These are phyloP conservation scores for Centella asiatica DNA, from an alignment of 129 eudicot species.

Conservation along the genomic window DNA sequence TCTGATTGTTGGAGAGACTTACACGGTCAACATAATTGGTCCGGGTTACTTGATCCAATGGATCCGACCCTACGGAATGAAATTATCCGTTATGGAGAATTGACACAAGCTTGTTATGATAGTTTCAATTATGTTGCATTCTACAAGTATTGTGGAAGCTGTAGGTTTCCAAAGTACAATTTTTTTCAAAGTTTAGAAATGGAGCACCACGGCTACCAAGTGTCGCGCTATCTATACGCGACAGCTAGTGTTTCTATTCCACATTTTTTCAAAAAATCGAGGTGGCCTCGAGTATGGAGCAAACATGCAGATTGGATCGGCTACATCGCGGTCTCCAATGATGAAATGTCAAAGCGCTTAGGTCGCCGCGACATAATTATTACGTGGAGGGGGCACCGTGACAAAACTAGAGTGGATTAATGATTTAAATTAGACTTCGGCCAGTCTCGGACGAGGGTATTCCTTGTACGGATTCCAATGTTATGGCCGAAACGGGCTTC, in stretches of 20 bases:
- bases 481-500: conserved; percentile 48
- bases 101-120: conserved; percentile 57
- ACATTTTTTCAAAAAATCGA: conserved; percentile 34
- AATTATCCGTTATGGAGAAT: conserved; percentile 44
- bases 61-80: conserved; percentile 30
- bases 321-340: conserved; percentile 41
- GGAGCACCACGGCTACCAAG: conserved; percentile 31
- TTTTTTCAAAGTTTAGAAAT: conserved; percentile 29
- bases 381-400: conserved; percentile 57
- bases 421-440: conserved; percentile 24
- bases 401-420: conserved; percentile 48
- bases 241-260: conserved; percentile 39
- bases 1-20: conserved; percentile 34
- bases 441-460: conserved; percentile 20
- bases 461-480: conserved; percentile 38
- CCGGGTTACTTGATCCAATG: conserved; percentile 50
- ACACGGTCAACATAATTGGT: conserved; percentile 45
- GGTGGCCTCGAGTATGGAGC: conserved; percentile 47
- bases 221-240: conserved; percentile 35
- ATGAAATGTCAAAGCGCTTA: conserved; percentile 29
- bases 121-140: conserved; percentile 40
- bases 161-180: conserved; percentile 17
- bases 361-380: conserved; percentile 45
- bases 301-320: conserved; percentile 57
- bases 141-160: conserved; percentile 43